A percentile compares a stretch with the other conserved stretches of the same genome.
Evolutionary conservation across 306 rosid species (phyloP).

Genomic region (Cucurbita ficifolia): DNA sequence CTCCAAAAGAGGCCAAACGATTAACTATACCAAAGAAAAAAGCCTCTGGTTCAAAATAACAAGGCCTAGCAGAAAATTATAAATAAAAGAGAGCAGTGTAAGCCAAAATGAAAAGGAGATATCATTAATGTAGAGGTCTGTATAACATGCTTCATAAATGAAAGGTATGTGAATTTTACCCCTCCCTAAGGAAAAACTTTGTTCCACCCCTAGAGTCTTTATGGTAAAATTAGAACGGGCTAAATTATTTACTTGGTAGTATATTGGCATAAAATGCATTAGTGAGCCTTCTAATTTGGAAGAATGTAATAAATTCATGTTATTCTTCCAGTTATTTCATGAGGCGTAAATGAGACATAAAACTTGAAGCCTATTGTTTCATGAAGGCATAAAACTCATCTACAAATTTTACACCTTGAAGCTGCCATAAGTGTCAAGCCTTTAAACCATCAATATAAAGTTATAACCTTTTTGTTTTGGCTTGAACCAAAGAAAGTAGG

Average conservation of each 20-base stretch:
- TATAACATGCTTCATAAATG: neutral
- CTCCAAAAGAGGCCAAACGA: neutral
- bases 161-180: too few species aligned
- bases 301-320: neutral
- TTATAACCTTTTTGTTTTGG: too few species aligned
- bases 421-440: neutral
- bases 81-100: neutral
- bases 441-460: too few species aligned
- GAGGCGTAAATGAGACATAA: neutral
- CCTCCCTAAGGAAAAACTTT: too few species aligned
- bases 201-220: neutral
- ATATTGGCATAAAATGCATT: neutral
- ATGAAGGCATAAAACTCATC: neutral
- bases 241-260: neutral
- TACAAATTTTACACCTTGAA: too few species aligned
- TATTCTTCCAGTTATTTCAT: neutral
- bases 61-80: neutral
- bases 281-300: neutral
- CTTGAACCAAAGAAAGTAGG: too few species aligned
- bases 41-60: neutral
- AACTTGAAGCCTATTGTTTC: neutral
- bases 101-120: neutral
- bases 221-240: neutral
- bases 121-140: neutral
- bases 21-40: neutral